Percentiles rank a stretch among this genome's conserved stretches.
Evolutionary conservation across 495 filamentous ascomycete genomes (phyloP).

Genomic region (Podospora conica): DNA sequence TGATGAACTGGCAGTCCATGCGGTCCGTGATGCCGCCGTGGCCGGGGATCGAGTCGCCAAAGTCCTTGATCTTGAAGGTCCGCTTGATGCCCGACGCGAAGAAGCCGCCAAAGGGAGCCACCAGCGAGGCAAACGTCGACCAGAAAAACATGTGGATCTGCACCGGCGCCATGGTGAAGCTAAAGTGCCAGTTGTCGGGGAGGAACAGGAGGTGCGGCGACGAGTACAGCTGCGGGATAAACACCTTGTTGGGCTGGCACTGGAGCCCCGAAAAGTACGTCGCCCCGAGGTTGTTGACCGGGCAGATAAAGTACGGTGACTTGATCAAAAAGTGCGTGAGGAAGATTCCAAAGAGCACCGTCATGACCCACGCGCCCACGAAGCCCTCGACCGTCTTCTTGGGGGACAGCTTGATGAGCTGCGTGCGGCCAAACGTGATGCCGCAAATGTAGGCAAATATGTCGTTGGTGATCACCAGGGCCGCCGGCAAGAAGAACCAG

Average conservation of each 20-base stretch:
- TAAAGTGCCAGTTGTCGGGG: constrained; percentile 44
- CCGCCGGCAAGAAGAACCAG: constrained; percentile 97
- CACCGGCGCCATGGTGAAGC: constrained; percentile 72
- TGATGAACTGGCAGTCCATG: constrained; percentile 99
- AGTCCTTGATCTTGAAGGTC: constrained; percentile 99
- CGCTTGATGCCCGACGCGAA: constrained; percentile 97
- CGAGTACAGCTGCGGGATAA: constrained; percentile 69
- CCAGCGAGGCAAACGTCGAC: constrained; percentile 90
- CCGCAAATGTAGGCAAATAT: constrained; percentile 98
- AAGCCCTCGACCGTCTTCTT: constrained; percentile 99
- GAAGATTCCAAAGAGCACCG: constrained; percentile 72
- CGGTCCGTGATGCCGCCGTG: constrained; percentile 98
- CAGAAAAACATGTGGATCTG: constrained; percentile 91
- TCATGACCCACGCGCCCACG: constrained; percentile 93
- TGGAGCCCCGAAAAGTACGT: constrained; percentile 87
- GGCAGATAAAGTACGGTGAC: constrained; percentile 97
- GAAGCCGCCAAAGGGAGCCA: constrained; percentile 97
- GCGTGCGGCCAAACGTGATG: constrained; percentile 93
- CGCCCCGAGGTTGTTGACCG: constrained; percentile 90
- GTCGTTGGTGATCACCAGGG: constrained; percentile 95
- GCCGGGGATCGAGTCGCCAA: constrained; percentile 94
- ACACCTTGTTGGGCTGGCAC: constrained; percentile 90
- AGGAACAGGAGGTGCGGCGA: constrained; percentile 65
- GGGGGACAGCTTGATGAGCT: constrained; percentile 94
- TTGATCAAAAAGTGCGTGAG: constrained; percentile 85